Base-by-base conservation (phyloP, 345 rosid species). In the Rubroshorea leprosula region DNA sequence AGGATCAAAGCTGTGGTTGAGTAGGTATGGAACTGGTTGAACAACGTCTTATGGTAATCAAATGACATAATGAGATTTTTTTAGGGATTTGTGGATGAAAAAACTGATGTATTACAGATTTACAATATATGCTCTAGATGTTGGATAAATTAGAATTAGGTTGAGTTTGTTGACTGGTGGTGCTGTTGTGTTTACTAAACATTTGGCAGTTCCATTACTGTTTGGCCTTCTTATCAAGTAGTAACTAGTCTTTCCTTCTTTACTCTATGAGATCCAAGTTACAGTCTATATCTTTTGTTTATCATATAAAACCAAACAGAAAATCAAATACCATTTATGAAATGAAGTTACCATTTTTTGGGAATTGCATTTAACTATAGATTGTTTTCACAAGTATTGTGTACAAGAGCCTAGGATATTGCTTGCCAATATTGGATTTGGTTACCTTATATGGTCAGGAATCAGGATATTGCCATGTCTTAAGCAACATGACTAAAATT, bases 1-100 rank as follows among this genome's bases (percentile, higher is more conserved):
- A 75, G 77, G 97, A 90, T 74, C 95, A 86, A 68, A 83, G 92
- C 86, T 90, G 69, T 3, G 35, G 60, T 26, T 68, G 62, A 17
- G n/a, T 51, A 17, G 22, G 27, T 8, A 16, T 5, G 9, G 47
- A 16, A 24, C 50, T 54, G 17, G 18, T 64, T 60, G 44, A n/a
- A 10, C 51, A 22, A 21, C 26, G 19, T 44, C 23, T 19, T 6
- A 11, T 22, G 13, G 5, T n/a, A 47, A 62, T n/a, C 49, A 51
- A 45, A 52, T 24, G 31, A 27, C 38, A 24, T 18, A 39, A 15
- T 45, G 16, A 54, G 64, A 22, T n/a, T n/a, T n/a, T 58, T 0
- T 51, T 17, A 43, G 46, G 23, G 54, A 43, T 20, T 55, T 62
- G 18, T 45, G 17, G 38, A n/a, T 24, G 1, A 9, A 25, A 44